Conservation (phyloP, 345 rosid species). For the Moringa oleifera region DNA sequence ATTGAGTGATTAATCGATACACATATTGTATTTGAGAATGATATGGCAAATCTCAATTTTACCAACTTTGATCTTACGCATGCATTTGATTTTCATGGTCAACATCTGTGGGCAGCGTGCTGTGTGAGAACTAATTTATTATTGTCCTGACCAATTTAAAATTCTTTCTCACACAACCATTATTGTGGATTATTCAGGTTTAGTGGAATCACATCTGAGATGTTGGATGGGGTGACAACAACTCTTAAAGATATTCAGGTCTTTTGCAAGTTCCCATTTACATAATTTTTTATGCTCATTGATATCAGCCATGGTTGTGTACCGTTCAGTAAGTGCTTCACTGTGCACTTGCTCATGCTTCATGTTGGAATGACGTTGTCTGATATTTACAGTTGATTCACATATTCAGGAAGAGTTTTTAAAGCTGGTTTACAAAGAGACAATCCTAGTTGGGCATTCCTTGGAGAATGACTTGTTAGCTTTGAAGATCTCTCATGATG, state of each 20-base stretch:
- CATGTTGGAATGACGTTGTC: slow-evolving; percentile 12
- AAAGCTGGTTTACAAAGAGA: slow-evolving; percentile 75
- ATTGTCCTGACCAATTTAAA: not conserved
- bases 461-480: slow-evolving; percentile 89
- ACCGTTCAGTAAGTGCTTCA: not conserved
- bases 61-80: not conserved
- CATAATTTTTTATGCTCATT: not conserved
- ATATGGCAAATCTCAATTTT: no score
- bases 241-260: slow-evolving; percentile 87
- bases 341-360: not conserved
- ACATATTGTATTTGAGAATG: no score
- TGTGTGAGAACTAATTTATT: not conserved
- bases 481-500: slow-evolving; percentile 69
- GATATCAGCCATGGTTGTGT: not conserved
- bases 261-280: slow-evolving; percentile 4
- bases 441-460: slow-evolving; percentile 92
- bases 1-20: not conserved
- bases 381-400: slow-evolving; percentile 23
- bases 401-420: slow-evolving; percentile 70
- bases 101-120: not conserved
- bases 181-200: slow-evolving; percentile 41
- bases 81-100: not conserved
- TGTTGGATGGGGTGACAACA: slow-evolving; percentile 78
- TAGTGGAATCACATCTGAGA: slow-evolving; percentile 84
- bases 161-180: slow-evolving; percentile 5